These are phyloP conservation scores for Candida maris DNA, from an alignment of 805 yeast genomes.

Conservation along the genomic window DNA sequence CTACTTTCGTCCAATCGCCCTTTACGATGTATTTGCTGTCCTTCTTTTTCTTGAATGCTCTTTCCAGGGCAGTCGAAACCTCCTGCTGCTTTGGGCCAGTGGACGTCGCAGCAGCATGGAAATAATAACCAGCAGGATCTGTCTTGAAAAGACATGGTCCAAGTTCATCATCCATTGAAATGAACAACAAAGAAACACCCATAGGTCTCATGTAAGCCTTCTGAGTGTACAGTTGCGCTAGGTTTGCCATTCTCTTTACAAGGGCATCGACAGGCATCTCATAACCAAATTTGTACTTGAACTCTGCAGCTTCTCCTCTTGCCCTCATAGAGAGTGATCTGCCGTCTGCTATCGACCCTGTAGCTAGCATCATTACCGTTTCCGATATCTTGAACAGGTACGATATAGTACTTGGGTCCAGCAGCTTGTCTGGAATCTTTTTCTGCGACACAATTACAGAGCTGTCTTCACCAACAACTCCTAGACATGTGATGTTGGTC, in stretches of 20 bases:
- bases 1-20: constrained; percentile 86
- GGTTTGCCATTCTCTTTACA: constrained; percentile 92
- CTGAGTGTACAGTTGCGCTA: constrained; percentile 94
- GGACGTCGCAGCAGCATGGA: constrained; percentile 86
- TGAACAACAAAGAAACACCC: constrained; percentile 88
- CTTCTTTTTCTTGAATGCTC: constrained; percentile 69
- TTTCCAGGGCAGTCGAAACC: constrained; percentile 83
- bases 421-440: constrained; percentile 91
- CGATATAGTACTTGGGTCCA: constrained; percentile 83
- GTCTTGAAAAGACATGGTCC: constrained; percentile 91
- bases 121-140: constrained; percentile 96
- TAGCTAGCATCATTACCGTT: constrained; percentile 82
- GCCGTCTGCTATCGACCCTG: constrained; percentile 96
- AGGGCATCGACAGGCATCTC: constrained; percentile 94
- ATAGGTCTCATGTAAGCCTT: constrained; percentile 98
- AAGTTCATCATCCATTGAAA: constrained; percentile 80
- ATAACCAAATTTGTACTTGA: constrained; percentile 89
- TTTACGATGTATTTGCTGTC: constrained; percentile 49
- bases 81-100: constrained; percentile 98
- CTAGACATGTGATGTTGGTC: constrained; percentile 85
- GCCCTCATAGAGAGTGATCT: constrained; percentile 88
- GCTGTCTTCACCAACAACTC: constrained; percentile 79
- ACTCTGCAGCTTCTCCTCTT: constrained; percentile 93
- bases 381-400: constrained; percentile 81
- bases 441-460: constrained; percentile 90